Evolutionary conservation across 345 rosid species (phyloP), one percentile per base, ranked within the genome.

Genomic region (Pugionium dolabratum): DNA sequence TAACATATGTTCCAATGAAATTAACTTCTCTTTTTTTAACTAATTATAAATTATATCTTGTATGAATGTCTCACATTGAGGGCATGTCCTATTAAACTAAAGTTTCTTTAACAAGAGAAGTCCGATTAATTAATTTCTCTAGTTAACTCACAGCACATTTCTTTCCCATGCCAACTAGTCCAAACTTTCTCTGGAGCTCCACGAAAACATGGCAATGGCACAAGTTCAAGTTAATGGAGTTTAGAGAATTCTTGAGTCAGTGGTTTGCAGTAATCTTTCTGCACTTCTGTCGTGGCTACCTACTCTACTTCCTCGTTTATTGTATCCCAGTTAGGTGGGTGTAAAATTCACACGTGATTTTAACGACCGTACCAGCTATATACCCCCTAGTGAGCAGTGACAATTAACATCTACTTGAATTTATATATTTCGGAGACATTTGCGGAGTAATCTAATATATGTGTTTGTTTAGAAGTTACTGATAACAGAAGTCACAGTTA

Each of bases 341-440:
- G 49, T 62, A 48, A 27, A 47, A 36, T 29, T 48, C 10, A 6
- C 56, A 63, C 57, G 67, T 63, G 67, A 1, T 39, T 53, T 11
- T 32, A 18, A 51, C 18, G 5, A 52, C n/a, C 4, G 39, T n/a
- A 7, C 56, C 31, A 32, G n/a, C 10, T 11, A 18, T n/a, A n/a
- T 31, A 51, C 7, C 35, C 3, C 8, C 25, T 50, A 30, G 36
- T 31, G 26, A 31, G 37, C 34, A 5, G 4, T n/a, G 34, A 31
- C 18, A 9, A 41, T 9, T 41, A 40, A 40, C n/a, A n/a, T n/a
- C n/a, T n/a, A n/a, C n/a, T n/a, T n/a, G n/a, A n/a, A n/a, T n/a
- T n/a, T n/a, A n/a, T n/a, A n/a, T n/a, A n/a, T n/a, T n/a, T n/a
- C n/a, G n/a, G n/a, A n/a, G n/a, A n/a, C n/a, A n/a, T n/a, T n/a